Evolutionary conservation across 192 early-diverging fungal genomes (phyloP).

Genomic region (Mortierella claussenii): DNA sequence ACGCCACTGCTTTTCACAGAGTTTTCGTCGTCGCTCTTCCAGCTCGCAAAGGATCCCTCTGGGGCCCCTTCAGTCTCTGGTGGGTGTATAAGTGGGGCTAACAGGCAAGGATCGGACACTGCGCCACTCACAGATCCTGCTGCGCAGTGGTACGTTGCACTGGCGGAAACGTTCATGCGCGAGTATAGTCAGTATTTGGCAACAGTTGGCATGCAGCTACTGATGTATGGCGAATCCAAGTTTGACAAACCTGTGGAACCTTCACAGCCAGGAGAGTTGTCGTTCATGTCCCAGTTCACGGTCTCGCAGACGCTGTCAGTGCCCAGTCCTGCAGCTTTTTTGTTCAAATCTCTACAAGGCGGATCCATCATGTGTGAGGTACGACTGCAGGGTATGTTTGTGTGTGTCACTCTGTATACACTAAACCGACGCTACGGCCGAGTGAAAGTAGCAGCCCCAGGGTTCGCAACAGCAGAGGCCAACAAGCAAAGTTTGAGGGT

Average conservation of each 20-base stretch:
- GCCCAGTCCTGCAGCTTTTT: slow-evolving; percentile 58
- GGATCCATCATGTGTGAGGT: slow-evolving; percentile 72
- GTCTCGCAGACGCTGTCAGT: slow-evolving; percentile 54
- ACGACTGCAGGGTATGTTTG: slow-evolving; percentile 64
- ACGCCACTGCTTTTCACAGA: slow-evolving; percentile 64
- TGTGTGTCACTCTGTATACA: slow-evolving; percentile 67
- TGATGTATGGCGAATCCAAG: slow-evolving; percentile 62
- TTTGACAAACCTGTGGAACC: slow-evolving; percentile 45
- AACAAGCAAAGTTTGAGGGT: slow-evolving; percentile 58
- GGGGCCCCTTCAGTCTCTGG: background rate
- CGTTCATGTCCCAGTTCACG: slow-evolving; percentile 59
- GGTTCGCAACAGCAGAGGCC: slow-evolving; percentile 49
- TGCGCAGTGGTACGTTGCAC: slow-evolving; percentile 56
- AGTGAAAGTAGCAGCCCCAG: slow-evolving; percentile 49
- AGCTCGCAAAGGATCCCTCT: slow-evolving; percentile 1
- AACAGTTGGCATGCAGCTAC: slow-evolving; percentile 67
- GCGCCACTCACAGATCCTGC: slow-evolving; percentile 31
- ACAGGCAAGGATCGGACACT: slow-evolving; percentile 15
- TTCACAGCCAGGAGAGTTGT: slow-evolving; percentile 32
- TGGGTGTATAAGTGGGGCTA: background rate
- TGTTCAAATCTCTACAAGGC: slow-evolving; percentile 63
- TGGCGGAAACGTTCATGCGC: slow-evolving; percentile 62
- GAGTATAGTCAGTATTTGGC: slow-evolving; percentile 66
- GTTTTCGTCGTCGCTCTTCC: slow-evolving; percentile 35
- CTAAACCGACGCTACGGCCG: slow-evolving; percentile 64